Conservation (phyloP, 2,329 filamentous ascomycete genomes). For the Beauveria brongniartii region DNA sequence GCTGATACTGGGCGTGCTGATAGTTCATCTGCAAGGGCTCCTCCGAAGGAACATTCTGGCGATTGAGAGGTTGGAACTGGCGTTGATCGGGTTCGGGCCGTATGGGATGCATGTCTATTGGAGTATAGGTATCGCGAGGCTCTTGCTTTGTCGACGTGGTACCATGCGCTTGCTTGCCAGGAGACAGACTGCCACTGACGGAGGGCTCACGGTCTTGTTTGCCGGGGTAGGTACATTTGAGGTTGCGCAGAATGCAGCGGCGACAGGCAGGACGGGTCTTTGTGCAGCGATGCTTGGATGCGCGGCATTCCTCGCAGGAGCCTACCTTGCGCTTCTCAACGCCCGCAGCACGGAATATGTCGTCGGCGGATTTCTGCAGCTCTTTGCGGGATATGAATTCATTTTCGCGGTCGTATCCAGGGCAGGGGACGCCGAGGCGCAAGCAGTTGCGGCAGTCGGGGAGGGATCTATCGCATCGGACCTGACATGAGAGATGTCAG, state of each 20-base stretch:
- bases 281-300: conserved; percentile 20
- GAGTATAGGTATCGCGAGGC: not conserved
- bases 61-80: conserved; percentile 10
- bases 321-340: conserved; percentile 21
- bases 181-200: conserved; percentile 4
- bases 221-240: conserved; percentile 16
- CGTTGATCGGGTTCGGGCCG: conserved; percentile 5
- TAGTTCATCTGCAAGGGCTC: conserved; percentile 1
- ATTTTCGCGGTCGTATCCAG: conserved; percentile 17
- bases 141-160: conserved; percentile 3
- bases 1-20: not conserved
- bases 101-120: conserved; percentile 5
- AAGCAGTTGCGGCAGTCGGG: conserved; percentile 16
- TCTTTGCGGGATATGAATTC: conserved; percentile 17
- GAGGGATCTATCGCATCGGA: conserved; percentile 18
- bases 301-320: conserved; percentile 21
- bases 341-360: conserved; percentile 21
- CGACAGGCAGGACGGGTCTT: conserved; percentile 20
- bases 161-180: not conserved
- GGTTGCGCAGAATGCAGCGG: conserved; percentile 18
- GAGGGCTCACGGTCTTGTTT: conserved; percentile 12
- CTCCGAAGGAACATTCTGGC: not conserved
- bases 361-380: conserved; percentile 18
- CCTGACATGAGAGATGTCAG: conserved; percentile 11
- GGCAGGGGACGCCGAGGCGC: conserved; percentile 20